Base-by-base conservation (phyloP, 1,139 yeast genomes). In the Sporopachydermia cereana region DNA sequence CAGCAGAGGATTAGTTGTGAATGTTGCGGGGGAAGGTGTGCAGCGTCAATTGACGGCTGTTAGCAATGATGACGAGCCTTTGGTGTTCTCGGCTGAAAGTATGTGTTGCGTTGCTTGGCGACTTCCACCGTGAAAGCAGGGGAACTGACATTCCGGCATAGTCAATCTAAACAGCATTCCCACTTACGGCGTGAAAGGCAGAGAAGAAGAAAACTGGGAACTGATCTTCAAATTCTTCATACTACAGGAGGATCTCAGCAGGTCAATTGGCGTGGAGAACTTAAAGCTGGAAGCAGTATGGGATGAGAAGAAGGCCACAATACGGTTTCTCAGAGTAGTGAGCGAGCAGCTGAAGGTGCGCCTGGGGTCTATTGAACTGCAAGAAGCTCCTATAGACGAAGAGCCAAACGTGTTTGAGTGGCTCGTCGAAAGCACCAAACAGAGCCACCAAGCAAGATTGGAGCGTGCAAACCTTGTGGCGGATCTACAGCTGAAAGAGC, bases 11-110 rank as follows among this genome's bases (percentile, higher is more conserved):
- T 14, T 25, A 14, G 29, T 25, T 25, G 29, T 25, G 29, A 25
- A 25, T 25, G 29, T 25, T 14, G 14, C 7, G 14, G 14, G 29
- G 14, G 14, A 7, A 7, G 29, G 14, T 14, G 29, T 7, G 7
- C 14, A 7, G 12, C 14, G 29, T 69, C 7, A 12, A 12, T n/a
- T 34, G 20, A 34, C 39, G 9, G 39, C 39, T 16, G 39, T 34
- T 21, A 34, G 39, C 22, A 34, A 34, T 21, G 39, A 34, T n/a
- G 39, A 34, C 12, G 39, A 34, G 22, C 39, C 39, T 9, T n/a
- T 34, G 39, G 39, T 34, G 22, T 34, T 34, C 22, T 12, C 9
- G 17, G 9, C 39, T 16, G 5, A 5, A 34, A 34, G 39, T 34
- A 34, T 16, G 39, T n/a, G 17, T 34, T 34, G 30, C 12, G n/a